These are phyloP conservation scores for Phyllosticta paracitricarpa DNA, from an alignment of 2,329 filamentous ascomycete genomes.

Conservation along the genomic window DNA sequence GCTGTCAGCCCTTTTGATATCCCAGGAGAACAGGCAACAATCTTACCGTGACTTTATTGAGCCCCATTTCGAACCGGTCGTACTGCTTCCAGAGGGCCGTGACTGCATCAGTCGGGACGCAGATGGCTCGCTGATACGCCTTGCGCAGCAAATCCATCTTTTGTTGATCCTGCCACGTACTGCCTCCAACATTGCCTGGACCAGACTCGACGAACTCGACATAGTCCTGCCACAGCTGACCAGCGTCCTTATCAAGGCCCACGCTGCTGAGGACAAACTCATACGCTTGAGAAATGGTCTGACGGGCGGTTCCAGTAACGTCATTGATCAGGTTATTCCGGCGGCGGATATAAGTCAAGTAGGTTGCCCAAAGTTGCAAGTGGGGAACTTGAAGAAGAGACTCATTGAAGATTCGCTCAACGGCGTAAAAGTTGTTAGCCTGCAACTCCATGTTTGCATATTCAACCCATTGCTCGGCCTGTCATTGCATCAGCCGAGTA, in stretches of 20 bases:
- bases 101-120: slow-evolving; percentile 72
- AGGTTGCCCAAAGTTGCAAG: slow-evolving; percentile 82
- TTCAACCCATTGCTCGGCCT: slow-evolving; percentile 88
- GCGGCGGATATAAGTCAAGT: slow-evolving; percentile 89
- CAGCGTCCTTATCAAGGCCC: slow-evolving; percentile 83
- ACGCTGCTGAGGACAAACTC: slow-evolving; percentile 86
- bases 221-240: slow-evolving; percentile 87
- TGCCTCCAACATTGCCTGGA: slow-evolving; percentile 76
- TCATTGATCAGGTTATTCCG: slow-evolving; percentile 81
- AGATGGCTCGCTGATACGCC: slow-evolving; percentile 83
- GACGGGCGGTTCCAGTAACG: slow-evolving; percentile 62
- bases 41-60: slow-evolving; percentile 82
- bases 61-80: slow-evolving; percentile 84
- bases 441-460: slow-evolving; percentile 86
- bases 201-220: slow-evolving; percentile 85
- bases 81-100: slow-evolving; percentile 94
- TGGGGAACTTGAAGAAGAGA: slow-evolving; percentile 71
- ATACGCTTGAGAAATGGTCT: slow-evolving; percentile 75
- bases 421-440: slow-evolving; percentile 67
- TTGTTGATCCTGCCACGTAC: slow-evolving; percentile 90
- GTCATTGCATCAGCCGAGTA: slow-evolving; percentile 10
- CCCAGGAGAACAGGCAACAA: not conserved
- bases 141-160: slow-evolving; percentile 94
- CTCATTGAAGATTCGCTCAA: slow-evolving; percentile 74
- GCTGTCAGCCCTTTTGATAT: slow-evolving; percentile 7